A percentile compares a stretch with the other conserved stretches of the same genome.
Conservation (phyloP, 345 rosid species). For the Lepidium africanum region DNA sequence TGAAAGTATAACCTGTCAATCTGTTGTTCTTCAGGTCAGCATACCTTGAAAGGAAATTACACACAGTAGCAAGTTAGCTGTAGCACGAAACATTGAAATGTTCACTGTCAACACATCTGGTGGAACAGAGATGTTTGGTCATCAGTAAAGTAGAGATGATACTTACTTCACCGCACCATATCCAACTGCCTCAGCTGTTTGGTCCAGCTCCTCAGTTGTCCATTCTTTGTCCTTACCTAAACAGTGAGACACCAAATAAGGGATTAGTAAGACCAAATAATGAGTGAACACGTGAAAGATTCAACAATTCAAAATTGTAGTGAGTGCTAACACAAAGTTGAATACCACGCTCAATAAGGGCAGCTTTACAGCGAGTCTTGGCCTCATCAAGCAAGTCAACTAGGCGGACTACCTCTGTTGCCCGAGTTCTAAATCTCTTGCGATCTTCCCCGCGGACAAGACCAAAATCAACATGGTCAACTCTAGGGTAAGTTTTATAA, state of each 20-base stretch:
- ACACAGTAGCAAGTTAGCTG: background rate
- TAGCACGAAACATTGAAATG: background rate
- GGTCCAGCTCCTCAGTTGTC: constrained; percentile 65
- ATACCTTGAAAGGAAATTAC: constrained; percentile 37
- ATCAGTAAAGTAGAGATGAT: background rate
- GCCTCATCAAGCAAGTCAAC: constrained; percentile 87
- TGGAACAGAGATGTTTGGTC: too few species aligned
- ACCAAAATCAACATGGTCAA: constrained; percentile 76
- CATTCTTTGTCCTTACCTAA: constrained; percentile 66
- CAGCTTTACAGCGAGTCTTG: constrained; percentile 56
- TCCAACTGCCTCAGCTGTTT: constrained; percentile 76
- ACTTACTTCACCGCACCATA: constrained; percentile 87
- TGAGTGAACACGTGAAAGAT: background rate
- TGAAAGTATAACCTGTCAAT: constrained; percentile 54
- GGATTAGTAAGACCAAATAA: background rate
- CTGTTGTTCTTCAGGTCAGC: constrained; percentile 76
- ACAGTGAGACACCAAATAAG: background rate
- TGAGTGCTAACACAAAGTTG: background rate
- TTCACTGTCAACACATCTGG: background rate
- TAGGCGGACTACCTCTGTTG: constrained; percentile 60
- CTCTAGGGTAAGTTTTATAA: constrained; percentile 50
- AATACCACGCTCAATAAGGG: constrained; percentile 61
- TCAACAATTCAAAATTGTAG: constrained; percentile 5
- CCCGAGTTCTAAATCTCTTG: constrained; percentile 65
- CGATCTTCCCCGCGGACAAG: constrained; percentile 78